Evolutionary conservation across 495 filamentous ascomycete species (phyloP).

Genomic region (Penicillium goetzii): DNA sequence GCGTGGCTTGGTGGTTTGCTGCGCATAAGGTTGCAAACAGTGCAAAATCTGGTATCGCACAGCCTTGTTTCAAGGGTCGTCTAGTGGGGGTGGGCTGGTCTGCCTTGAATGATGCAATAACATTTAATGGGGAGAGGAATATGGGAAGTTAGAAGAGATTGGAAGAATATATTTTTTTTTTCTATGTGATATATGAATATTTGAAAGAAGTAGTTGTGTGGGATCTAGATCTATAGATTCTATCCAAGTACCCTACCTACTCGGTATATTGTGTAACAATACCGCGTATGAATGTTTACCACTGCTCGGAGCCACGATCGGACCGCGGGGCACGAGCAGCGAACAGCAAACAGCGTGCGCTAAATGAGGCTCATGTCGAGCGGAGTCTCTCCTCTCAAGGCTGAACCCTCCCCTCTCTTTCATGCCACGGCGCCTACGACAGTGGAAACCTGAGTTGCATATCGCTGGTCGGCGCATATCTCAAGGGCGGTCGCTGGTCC

Average conservation of each 20-base stretch:
- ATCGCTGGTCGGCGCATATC: background rate
- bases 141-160: background rate
- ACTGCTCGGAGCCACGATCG: background rate
- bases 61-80: background rate
- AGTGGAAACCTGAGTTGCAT: background rate
- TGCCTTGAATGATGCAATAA: conserved; percentile 8
- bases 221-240: background rate
- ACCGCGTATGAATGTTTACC: background rate
- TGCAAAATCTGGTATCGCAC: conserved; percentile 3
- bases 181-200: background rate
- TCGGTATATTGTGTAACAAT: too few relatives aligned
- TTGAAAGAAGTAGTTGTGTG: background rate
- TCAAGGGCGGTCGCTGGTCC: background rate
- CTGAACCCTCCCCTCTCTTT: conserved; percentile 2
- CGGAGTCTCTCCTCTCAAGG: conserved; percentile 9
- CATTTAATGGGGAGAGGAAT: background rate
- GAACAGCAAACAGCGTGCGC: too few relatives aligned
- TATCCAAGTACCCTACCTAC: too few relatives aligned
- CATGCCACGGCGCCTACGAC: conserved; percentile 3
- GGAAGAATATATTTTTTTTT: background rate
- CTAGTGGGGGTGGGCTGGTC: background rate
- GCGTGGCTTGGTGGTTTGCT: background rate
- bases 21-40: too few relatives aligned
- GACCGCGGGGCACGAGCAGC: background rate
- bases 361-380: conserved; percentile 21